These are phyloP conservation scores for Ceratocystis huliohia DNA, from an alignment of 2,329 filamentous ascomycete species.

Conservation along the genomic window DNA sequence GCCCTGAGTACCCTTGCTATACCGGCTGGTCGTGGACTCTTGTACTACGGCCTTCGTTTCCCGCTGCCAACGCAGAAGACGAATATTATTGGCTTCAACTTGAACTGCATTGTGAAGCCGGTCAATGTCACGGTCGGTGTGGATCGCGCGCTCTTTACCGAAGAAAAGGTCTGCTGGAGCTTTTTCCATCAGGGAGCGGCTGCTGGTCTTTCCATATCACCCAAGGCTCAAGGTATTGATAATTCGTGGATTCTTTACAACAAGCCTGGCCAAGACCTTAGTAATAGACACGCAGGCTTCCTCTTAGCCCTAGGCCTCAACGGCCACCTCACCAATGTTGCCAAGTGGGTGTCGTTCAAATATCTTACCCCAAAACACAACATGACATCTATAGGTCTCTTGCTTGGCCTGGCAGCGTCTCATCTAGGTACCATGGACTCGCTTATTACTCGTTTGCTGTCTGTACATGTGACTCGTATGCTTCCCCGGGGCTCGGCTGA, in stretches of 20 bases:
- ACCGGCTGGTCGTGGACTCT: slow-evolving; percentile 71
- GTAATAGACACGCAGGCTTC: slow-evolving; percentile 92
- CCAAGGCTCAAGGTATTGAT: slow-evolving; percentile 82
- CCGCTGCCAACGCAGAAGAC: slow-evolving; percentile 89
- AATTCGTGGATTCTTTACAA: slow-evolving; percentile 99
- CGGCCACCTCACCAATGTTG: slow-evolving; percentile 83
- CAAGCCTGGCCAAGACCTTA: slow-evolving; percentile 74
- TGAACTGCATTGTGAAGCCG: slow-evolving; percentile 84
- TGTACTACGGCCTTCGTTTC: slow-evolving; percentile 76
- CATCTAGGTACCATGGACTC: slow-evolving; percentile 97
- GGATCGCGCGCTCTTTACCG: slow-evolving; percentile 73
- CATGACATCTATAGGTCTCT: slow-evolving; percentile 95
- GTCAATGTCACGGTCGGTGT: slow-evolving; percentile 87
- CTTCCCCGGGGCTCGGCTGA: slow-evolving; percentile 84
- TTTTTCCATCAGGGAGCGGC: slow-evolving; percentile 96
- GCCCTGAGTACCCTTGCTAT: slow-evolving; percentile 81
- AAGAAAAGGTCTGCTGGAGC: slow-evolving; percentile 96
- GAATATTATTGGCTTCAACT: slow-evolving; percentile 76
- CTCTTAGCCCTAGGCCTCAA: slow-evolving; percentile 82
- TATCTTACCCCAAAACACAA: slow-evolving; percentile 98
- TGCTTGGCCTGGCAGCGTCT: slow-evolving; percentile 82
- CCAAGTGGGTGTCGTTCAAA: slow-evolving; percentile 98
- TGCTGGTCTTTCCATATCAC: slow-evolving; percentile 83
- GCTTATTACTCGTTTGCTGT: slow-evolving; percentile 79
- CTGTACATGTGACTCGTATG: slow-evolving; percentile 92